These are phyloP conservation scores for Boletus hoseneyae DNA, from an alignment of 1,284 basidiomycete species.

Conservation along the genomic window DNA sequence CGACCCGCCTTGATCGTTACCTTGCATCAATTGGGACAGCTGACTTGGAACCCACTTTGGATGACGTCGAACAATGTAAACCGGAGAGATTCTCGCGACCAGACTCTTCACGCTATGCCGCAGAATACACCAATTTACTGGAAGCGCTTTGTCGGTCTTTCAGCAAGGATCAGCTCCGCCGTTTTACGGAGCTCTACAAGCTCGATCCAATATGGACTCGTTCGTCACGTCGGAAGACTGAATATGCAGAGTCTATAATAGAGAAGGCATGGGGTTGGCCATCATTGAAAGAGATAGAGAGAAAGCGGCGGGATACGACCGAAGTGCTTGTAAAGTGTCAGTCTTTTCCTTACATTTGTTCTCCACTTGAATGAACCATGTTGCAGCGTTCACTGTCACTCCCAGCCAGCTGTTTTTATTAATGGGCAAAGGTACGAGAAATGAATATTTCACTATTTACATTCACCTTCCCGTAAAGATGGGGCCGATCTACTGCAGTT, in stretches of 20 bases:
- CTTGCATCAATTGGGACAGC: constrained; percentile 48
- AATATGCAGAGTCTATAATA: constrained; percentile 56
- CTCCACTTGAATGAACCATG: constrained; percentile 1
- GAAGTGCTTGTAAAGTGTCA: constrained; percentile 49
- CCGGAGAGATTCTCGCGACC: constrained; percentile 39
- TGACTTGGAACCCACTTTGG: constrained; percentile 44
- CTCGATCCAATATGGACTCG: constrained; percentile 35
- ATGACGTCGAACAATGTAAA: constrained; percentile 54
- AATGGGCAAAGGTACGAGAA: constrained; percentile 61
- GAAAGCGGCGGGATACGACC: constrained; percentile 48
- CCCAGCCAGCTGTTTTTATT: constrained; percentile 65
- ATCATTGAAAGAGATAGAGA: constrained; percentile 50
- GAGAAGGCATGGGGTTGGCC: constrained; percentile 68
- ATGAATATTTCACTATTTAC: background rate
- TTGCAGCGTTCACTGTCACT: constrained; percentile 52
- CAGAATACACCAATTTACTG: constrained; percentile 49
- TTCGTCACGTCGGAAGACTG: constrained; percentile 39
- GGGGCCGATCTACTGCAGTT: constrained; percentile 58
- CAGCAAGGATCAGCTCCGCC: constrained; percentile 56
- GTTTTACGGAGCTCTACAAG: constrained; percentile 48
- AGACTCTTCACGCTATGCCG: constrained; percentile 45
- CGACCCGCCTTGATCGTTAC: constrained; percentile 50
- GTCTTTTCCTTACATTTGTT: constrained; percentile 23
- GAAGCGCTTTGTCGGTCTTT: constrained; percentile 60
- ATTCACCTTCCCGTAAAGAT: constrained; percentile 41